Conservation (phyloP, 768 basidiomycete genomes). For the Pholiota molesta region DNA sequence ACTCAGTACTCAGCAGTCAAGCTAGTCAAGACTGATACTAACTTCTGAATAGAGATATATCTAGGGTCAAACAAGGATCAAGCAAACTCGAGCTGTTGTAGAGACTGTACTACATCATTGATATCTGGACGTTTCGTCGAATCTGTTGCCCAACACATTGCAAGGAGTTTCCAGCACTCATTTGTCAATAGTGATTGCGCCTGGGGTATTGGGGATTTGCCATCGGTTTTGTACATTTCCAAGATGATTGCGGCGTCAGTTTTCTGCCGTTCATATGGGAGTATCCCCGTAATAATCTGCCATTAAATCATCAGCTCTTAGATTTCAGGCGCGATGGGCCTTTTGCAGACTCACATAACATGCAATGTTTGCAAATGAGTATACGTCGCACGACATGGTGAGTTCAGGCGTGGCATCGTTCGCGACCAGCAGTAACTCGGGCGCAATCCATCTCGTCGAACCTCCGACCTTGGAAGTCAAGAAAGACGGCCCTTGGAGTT, state of each 20-base stretch:
- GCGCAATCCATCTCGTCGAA: conserved; percentile 37
- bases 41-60: too few relatives aligned
- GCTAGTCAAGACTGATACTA: too few relatives aligned
- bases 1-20: too few relatives aligned
- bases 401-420: conserved; percentile 13
- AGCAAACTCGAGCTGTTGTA: not conserved
- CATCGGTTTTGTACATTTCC: not conserved
- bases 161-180: not conserved
- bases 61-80: too few relatives aligned
- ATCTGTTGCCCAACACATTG: not conserved
- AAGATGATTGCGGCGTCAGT: not conserved
- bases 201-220: not conserved
- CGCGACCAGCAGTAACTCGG: conserved; percentile 28
- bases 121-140: not conserved
- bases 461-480: conserved; percentile 32
- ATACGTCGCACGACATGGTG: conserved; percentile 32
- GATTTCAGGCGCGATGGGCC: not conserved
- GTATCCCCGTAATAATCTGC: not conserved
- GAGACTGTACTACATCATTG: not conserved
- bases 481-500: conserved; percentile 23
- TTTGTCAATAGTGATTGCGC: not conserved
- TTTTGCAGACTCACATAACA: conserved; percentile 14
- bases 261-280: not conserved
- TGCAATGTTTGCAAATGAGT: conserved; percentile 39
- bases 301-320: not conserved